A percentile compares a stretch with the other conserved stretches of the same genome.
These are phyloP conservation scores for Capronia epimyces DNA, from an alignment of 2,329 filamentous ascomycete species.

Conservation along the genomic window DNA sequence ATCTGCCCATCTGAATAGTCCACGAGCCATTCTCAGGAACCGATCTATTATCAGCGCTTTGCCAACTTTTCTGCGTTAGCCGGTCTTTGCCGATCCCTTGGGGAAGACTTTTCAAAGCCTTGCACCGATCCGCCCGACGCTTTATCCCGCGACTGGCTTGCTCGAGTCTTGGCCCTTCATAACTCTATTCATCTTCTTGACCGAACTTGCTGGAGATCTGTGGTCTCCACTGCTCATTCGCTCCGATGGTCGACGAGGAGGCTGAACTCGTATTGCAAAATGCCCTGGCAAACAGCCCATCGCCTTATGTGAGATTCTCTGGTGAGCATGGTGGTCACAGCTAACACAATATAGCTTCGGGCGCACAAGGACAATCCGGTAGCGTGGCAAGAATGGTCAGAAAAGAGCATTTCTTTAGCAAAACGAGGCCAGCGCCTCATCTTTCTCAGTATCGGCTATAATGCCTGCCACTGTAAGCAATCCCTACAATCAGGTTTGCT, in stretches of 20 bases:
- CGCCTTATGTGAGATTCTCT: constrained; percentile 56
- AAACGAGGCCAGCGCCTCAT: constrained; percentile 78
- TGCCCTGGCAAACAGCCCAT: constrained; percentile 43
- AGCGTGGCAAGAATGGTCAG: constrained; percentile 83
- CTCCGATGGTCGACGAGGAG: constrained; percentile 16
- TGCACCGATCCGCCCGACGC: constrained; percentile 9
- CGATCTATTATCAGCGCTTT: not conserved
- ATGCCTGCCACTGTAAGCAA: constrained; percentile 80
- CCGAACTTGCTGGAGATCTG: not conserved
- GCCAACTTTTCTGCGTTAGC: constrained; percentile 2
- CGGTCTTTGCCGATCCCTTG: constrained; percentile 18
- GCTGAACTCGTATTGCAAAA: constrained; percentile 22
- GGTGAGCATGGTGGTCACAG: not conserved
- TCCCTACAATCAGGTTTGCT: not conserved
- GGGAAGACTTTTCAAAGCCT: constrained; percentile 20
- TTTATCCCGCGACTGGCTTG: constrained; percentile 3
- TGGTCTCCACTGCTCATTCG: constrained; percentile 1
- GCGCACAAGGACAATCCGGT: constrained; percentile 76
- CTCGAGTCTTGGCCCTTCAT: not conserved
- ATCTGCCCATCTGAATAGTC: constrained; percentile 1
- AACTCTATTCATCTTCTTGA: not conserved
- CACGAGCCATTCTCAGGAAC: not conserved
- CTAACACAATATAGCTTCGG: constrained; percentile 49
- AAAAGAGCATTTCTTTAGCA: constrained; percentile 69
- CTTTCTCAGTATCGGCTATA: constrained; percentile 91